These are phyloP conservation scores for Ganoderma boninense DNA, from an alignment of 1,284 basidiomycete species.

Conservation along the genomic window DNA sequence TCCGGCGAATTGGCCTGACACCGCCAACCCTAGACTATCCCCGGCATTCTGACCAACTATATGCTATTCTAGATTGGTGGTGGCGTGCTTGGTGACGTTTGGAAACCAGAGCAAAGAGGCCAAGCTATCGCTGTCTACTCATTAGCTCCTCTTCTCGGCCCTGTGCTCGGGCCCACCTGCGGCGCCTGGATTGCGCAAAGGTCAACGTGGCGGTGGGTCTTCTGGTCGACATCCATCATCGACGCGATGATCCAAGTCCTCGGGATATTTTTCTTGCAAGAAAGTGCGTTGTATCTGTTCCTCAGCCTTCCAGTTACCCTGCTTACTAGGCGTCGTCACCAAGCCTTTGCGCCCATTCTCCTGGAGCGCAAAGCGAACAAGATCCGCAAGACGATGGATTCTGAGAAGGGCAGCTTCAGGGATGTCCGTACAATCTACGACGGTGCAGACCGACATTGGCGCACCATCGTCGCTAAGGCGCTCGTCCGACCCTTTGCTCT, in stretches of 20 bases:
- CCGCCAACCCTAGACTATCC: background rate
- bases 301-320: too few relatives aligned
- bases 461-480: constrained; percentile 45
- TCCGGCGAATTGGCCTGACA: background rate
- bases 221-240: constrained; percentile 50
- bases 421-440: constrained; percentile 42
- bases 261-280: constrained; percentile 54
- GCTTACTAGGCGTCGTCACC: too few relatives aligned
- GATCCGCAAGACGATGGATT: constrained; percentile 49
- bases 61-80: constrained; percentile 46
- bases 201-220: constrained; percentile 52
- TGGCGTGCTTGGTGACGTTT: constrained; percentile 60
- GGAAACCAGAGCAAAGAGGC: constrained; percentile 53
- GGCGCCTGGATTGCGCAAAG: constrained; percentile 50
- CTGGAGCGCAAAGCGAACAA: constrained; percentile 51
- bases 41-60: background rate
- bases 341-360: constrained; percentile 56
- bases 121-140: constrained; percentile 58
- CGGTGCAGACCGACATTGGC: constrained; percentile 45
- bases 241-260: constrained; percentile 47
- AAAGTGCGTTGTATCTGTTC: constrained; percentile 44
- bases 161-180: constrained; percentile 51
- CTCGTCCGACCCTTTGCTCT: constrained; percentile 56
- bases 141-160: constrained; percentile 53
- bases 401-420: constrained; percentile 39